These are phyloP conservation scores for Tolypocladium tundrense DNA, from an alignment of 2,329 filamentous ascomycete genomes.

Conservation along the genomic window DNA sequence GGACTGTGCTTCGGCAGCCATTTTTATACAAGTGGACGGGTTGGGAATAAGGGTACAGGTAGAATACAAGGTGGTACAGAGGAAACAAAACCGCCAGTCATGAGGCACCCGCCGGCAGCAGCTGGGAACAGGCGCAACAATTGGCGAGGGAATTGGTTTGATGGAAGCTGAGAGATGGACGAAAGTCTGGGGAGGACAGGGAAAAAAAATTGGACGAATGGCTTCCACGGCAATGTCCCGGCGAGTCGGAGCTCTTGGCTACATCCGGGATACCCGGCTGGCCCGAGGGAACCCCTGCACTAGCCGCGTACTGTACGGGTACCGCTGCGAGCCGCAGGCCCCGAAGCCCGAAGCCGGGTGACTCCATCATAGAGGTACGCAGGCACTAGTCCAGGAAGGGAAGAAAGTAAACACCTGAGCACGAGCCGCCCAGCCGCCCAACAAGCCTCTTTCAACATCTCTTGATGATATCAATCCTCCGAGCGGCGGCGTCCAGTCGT, in stretches of 20 bases:
- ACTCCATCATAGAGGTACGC: neutral
- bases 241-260: conserved; percentile 8
- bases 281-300: neutral
- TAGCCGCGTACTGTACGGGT: neutral
- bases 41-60: conserved; percentile 4
- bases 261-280: neutral
- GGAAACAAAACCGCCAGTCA: conserved; percentile 13
- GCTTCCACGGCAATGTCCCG: conserved; percentile 17
- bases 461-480: neutral
- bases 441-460: neutral
- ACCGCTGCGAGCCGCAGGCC: conserved; percentile 1
- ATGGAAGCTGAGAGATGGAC: conserved; percentile 7
- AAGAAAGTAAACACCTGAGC: conserved; percentile 19
- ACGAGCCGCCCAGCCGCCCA: neutral
- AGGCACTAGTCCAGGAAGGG: conserved; percentile 15
- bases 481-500: neutral
- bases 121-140: conserved; percentile 10
- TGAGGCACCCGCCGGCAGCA: conserved; percentile 14
- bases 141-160: conserved; percentile 7
- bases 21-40: conserved; percentile 11
- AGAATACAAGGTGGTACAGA: conserved; percentile 9
- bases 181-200: conserved; percentile 12
- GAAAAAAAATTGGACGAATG: conserved; percentile 18
- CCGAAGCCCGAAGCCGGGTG: conserved; percentile 3
- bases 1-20: conserved; percentile 19